phyloP scores from a whole-genome alignment of 108 stramenopile species.

The Skeletonema menzelii region DNA sequence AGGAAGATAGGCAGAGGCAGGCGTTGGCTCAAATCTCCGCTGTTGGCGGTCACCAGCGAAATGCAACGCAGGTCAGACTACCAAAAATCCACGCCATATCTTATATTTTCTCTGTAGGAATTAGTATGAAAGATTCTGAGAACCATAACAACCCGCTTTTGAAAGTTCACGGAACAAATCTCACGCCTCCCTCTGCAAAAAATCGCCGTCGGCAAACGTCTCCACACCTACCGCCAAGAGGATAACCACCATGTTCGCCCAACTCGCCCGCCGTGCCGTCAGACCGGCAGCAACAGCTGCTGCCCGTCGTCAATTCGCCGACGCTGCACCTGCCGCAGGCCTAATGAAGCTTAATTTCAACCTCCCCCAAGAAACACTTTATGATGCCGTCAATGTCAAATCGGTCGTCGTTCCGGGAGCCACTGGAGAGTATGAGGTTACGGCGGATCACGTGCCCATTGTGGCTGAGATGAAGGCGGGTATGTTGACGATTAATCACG shows the following conservation, averaged over 20 bases:
- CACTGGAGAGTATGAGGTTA: constrained; percentile 96
- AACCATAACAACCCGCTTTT: background rate
- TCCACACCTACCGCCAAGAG: background rate
- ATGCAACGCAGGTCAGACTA: background rate
- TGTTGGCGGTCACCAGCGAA: background rate
- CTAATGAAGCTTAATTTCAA: constrained; percentile 88
- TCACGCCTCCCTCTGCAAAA: background rate
- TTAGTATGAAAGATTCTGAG: background rate
- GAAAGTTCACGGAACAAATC: background rate
- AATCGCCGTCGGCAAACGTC: background rate
- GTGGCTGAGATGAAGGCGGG: constrained; percentile 97
- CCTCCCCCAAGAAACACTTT: constrained; percentile 94
- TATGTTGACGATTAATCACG: constrained; percentile 89
- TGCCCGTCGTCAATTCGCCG: constrained; percentile 31
- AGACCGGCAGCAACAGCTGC: constrained; percentile 36
- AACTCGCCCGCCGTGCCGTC: constrained; percentile 29
- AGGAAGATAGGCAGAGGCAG: background rate
- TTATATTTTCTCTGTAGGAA: background rate
- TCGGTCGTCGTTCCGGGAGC: constrained; percentile 89
- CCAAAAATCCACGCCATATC: background rate
- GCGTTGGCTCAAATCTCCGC: background rate
- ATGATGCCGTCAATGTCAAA: constrained; percentile 76
- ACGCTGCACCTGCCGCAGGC: constrained; percentile 50
- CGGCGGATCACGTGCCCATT: constrained; percentile 93
- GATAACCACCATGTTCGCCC: background rate